phyloP scores from a whole-genome alignment of 2,329 filamentous ascomycete species.

The Sporothrix brasiliensis region DNA sequence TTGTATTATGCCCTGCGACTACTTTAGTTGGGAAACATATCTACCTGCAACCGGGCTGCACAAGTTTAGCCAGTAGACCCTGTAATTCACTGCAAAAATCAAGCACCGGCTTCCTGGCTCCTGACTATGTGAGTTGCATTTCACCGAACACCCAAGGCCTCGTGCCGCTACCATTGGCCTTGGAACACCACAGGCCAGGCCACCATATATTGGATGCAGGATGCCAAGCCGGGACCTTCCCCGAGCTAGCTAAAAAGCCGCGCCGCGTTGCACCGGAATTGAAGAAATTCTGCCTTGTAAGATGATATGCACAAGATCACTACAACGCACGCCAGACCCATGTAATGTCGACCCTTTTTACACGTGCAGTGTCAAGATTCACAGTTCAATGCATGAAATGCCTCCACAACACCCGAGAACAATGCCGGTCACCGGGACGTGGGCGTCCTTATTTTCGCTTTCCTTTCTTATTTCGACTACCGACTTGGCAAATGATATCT shows the following conservation, averaged over 20 bases:
- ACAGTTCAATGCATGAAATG: background rate
- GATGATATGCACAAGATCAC: background rate
- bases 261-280: constrained; percentile 10
- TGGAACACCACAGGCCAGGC: background rate
- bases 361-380: background rate
- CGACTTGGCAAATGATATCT: background rate
- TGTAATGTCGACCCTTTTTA: background rate
- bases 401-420: background rate
- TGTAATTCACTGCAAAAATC: too few species aligned
- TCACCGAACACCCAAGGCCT: background rate
- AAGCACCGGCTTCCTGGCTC: too few species aligned
- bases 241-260: background rate
- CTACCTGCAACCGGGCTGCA: too few species aligned
- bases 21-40: too few species aligned
- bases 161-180: constrained; percentile 1
- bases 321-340: background rate
- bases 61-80: too few species aligned
- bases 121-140: background rate
- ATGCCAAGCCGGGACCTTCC: constrained; percentile 13
- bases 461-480: background rate
- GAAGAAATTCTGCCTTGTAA: background rate
- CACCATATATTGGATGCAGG: background rate
- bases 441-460: background rate
- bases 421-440: background rate
- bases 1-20: too few species aligned